A percentile compares a stretch with the other conserved stretches of the same genome.
Conservation (phyloP, 768 basidiomycete species). For the Rubroboletus satanas region DNA sequence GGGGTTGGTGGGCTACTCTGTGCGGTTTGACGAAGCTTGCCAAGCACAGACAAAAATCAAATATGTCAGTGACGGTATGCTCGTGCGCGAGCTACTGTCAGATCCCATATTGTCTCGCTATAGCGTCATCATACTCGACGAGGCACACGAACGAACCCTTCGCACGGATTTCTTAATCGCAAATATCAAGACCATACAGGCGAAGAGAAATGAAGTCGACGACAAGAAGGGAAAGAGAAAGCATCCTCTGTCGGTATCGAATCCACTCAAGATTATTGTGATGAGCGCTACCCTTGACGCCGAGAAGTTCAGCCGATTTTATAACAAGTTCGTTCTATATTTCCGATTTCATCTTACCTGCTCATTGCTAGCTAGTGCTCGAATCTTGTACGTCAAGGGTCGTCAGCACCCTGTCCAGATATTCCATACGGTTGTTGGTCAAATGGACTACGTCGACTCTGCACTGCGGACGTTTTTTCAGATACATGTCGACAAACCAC, state of each 20-base stretch:
- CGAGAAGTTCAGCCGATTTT: constrained; percentile 89
- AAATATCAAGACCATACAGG: constrained; percentile 79
- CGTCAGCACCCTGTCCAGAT: constrained; percentile 89
- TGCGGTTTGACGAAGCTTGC: constrained; percentile 88
- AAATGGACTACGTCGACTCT: constrained; percentile 82
- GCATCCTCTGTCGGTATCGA: constrained; percentile 34
- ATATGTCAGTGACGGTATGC: constrained; percentile 97
- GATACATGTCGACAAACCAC: constrained; percentile 74
- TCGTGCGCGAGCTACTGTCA: constrained; percentile 84
- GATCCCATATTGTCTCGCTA: constrained; percentile 77
- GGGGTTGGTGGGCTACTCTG: constrained; percentile 83
- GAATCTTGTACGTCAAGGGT: constrained; percentile 87
- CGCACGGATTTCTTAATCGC: constrained; percentile 93
- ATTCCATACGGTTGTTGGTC: constrained; percentile 69
- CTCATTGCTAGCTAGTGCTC: constrained; percentile 52
- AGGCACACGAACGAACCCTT: constrained; percentile 94
- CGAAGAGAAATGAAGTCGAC: constrained; percentile 48
- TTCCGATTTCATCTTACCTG: background rate
- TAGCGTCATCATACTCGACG: constrained; percentile 88
- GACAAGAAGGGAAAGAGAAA: constrained; percentile 47
- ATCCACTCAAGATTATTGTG: constrained; percentile 85
- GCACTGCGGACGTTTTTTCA: constrained; percentile 93
- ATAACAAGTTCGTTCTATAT: constrained; percentile 57
- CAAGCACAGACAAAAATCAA: constrained; percentile 79
- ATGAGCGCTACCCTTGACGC: constrained; percentile 99